Percentiles rank a stretch among this genome's conserved stretches.
phyloP scores from a whole-genome alignment of 805 yeast species.

The Pichia cephalocereana region DNA sequence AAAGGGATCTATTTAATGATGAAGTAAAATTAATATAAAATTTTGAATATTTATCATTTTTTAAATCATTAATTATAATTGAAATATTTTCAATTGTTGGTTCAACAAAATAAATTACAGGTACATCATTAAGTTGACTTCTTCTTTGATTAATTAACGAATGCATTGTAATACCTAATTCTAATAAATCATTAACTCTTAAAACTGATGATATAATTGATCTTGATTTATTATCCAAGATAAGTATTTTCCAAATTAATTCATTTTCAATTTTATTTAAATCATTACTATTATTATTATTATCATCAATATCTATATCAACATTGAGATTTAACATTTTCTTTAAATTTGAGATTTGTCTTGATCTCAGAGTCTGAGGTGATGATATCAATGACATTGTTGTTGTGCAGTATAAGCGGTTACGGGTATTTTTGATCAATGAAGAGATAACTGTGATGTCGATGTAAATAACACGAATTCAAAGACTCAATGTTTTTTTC shows the following conservation, averaged over 20 bases:
- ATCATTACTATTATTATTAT: constrained; percentile 22
- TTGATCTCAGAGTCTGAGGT: constrained; percentile 18
- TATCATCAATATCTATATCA: constrained; percentile 31
- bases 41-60: constrained; percentile 65
- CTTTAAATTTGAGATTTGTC: constrained; percentile 41
- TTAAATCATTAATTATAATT: constrained; percentile 62
- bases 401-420: too few relatives aligned
- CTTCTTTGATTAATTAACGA: constrained; percentile 62
- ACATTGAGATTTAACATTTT: constrained; percentile 80
- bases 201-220: constrained; percentile 85
- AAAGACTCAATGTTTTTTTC: too few relatives aligned
- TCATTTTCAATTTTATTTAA: constrained; percentile 54
- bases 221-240: constrained; percentile 74
- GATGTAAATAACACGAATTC: too few relatives aligned
- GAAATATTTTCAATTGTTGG: constrained; percentile 75
- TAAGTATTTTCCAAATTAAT: constrained; percentile 82
- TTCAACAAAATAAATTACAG: constrained; percentile 84
- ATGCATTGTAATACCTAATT: constrained; percentile 89
- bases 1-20: constrained; percentile 60
- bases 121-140: constrained; percentile 87
- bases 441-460: too few relatives aligned
- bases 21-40: constrained; percentile 84
- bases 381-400: constrained; percentile 13
- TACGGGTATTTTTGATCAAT: too few relatives aligned
- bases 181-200: constrained; percentile 81